phyloP scores from a whole-genome alignment of 2,329 filamentous ascomycete species.

The Tolypocladium ophioglossoides region DNA sequence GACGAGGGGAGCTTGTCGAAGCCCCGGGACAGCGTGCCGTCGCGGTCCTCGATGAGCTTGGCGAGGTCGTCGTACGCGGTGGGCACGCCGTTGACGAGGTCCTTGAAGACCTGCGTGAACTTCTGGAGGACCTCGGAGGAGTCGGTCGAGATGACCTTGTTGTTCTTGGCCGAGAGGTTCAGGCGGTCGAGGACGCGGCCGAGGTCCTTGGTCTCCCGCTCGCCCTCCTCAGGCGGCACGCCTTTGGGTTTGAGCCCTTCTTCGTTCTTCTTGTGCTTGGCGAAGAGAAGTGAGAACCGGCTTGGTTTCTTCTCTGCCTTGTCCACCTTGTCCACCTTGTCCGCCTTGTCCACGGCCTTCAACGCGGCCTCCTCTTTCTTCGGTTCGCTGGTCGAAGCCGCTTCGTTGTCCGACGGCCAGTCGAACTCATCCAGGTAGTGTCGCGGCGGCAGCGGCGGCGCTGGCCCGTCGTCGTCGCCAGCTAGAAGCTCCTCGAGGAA shows the following conservation, averaged over 20 bases:
- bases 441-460: conserved; percentile 45
- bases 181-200: conserved; percentile 71
- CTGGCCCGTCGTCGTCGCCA: conserved; percentile 26
- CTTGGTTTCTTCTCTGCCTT: conserved; percentile 23
- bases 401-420: conserved; percentile 28
- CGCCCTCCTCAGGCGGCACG: conserved; percentile 28
- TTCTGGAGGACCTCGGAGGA: conserved; percentile 70
- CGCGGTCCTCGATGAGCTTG: conserved; percentile 47
- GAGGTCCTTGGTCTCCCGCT: conserved; percentile 58
- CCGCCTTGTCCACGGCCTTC: conserved; percentile 11
- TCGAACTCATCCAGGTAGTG: conserved; percentile 39
- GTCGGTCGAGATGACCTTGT: conserved; percentile 75
- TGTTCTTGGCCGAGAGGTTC: conserved; percentile 74
- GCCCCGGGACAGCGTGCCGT: conserved; percentile 46
- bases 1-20: conserved; percentile 64
- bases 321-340: conserved; percentile 8
- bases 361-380: conserved; percentile 14
- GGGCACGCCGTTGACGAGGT: conserved; percentile 83
- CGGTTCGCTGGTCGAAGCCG: conserved; percentile 13
- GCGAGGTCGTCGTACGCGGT: conserved; percentile 88
- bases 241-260: conserved; percentile 22
- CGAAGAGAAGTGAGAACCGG: conserved; percentile 24
- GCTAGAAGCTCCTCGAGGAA: conserved; percentile 47
- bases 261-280: conserved; percentile 28
- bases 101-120: conserved; percentile 86